Evolutionary conservation across 768 basidiomycete genomes (phyloP).

Genomic region (Suillus tomentosus): DNA sequence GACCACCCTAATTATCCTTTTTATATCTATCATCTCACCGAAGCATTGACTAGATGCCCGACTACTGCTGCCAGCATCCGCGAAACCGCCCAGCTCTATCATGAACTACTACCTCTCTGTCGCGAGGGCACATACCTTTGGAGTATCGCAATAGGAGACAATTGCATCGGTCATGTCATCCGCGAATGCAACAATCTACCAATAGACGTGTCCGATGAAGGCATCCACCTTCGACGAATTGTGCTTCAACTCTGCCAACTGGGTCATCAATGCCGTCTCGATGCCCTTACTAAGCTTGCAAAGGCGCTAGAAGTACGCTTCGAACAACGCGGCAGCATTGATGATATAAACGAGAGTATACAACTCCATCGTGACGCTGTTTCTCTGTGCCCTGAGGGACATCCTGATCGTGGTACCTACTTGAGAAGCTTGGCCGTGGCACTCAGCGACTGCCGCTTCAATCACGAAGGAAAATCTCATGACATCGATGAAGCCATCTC

Average conservation of each 20-base stretch:
- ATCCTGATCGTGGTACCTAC: conserved; percentile 8
- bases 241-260: not conserved
- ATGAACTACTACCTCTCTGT: not conserved
- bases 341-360: conserved; percentile 18
- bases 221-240: not conserved
- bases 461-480: conserved; percentile 1
- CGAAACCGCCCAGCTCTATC: conserved; percentile 9
- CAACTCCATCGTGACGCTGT: conserved; percentile 7
- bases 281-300: not conserved
- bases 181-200: not conserved
- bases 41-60: conserved; percentile 13
- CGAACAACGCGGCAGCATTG: not conserved
- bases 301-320: conserved; percentile 9
- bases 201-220: not conserved
- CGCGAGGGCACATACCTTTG: not conserved
- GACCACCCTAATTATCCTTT: conserved; percentile 10
- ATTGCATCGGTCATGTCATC: not conserved
- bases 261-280: not conserved
- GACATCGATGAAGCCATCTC: conserved; percentile 1
- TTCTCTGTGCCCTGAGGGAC: conserved; percentile 14
- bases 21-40: conserved; percentile 18
- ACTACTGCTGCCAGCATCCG: conserved; percentile 17
- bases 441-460: conserved; percentile 16
- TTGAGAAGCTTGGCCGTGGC: conserved; percentile 16
- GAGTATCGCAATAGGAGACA: not conserved